phyloP scores from a whole-genome alignment of 192 early-diverging fungal species.

The Mortierella alpina region DNA sequence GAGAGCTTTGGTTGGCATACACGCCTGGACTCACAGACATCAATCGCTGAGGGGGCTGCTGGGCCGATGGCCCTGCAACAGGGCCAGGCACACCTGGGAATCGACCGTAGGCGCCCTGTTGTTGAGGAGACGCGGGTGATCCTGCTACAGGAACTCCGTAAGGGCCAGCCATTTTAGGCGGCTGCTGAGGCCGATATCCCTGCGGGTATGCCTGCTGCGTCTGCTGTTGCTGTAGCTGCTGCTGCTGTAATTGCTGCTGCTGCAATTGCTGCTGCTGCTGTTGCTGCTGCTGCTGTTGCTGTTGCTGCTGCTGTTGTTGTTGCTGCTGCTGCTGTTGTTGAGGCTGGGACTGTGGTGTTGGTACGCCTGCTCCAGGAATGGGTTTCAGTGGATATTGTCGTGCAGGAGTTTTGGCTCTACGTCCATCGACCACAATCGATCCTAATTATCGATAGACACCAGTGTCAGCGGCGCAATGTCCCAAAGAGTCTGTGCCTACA shows the following conservation, averaged over 20 bases:
- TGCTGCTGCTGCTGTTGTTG: slow-evolving; percentile 23
- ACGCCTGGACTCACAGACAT: slow-evolving; percentile 16
- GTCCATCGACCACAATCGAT: slow-evolving; percentile 41
- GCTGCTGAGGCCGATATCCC: slow-evolving; percentile 17
- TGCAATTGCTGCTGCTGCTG: slow-evolving; percentile 1
- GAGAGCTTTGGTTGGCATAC: slow-evolving; percentile 26
- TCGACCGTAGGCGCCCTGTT: slow-evolving; percentile 25
- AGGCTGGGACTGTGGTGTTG: slow-evolving; percentile 5
- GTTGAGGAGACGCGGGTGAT: slow-evolving; percentile 37
- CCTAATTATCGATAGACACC: slow-evolving; percentile 8
- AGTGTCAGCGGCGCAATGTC: neutral
- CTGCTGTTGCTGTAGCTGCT: slow-evolving; percentile 10
- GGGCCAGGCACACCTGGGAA: slow-evolving; percentile 16
- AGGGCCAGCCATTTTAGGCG: slow-evolving; percentile 18
- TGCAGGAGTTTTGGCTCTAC: slow-evolving; percentile 40
- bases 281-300: slow-evolving; percentile 6
- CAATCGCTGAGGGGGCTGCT: slow-evolving; percentile 28
- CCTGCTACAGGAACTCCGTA: slow-evolving; percentile 21
- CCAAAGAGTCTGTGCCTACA: neutral
- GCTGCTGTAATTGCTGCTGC: slow-evolving; percentile 9
- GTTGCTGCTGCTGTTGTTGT: slow-evolving; percentile 9
- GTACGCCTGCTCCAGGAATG: slow-evolving; percentile 11
- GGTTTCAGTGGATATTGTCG: slow-evolving; percentile 43
- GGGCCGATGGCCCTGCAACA: slow-evolving; percentile 15
- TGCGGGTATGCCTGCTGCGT: slow-evolving; percentile 18